Base-by-base conservation (phyloP, 129 eudicot genomes). In the Artemisia annua region DNA sequence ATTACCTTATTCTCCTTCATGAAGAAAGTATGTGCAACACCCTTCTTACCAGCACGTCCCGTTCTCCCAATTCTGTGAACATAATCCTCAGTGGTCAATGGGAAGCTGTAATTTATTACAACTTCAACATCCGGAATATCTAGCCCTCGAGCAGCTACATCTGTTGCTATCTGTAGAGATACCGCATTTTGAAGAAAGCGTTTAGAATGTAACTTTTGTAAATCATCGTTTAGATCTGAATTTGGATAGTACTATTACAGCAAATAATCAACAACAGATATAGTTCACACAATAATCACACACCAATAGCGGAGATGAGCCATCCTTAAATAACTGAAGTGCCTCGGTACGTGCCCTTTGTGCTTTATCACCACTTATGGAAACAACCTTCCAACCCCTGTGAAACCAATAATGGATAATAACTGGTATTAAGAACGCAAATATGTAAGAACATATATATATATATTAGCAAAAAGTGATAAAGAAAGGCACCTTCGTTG, bases 91-190 rank as follows among this genome's bases (percentile, higher is more conserved):
- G 99, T 95, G 3, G 99, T 95, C 73, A 95, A 85, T 0, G 97
- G 99, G 66, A 95, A 95, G 49, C 99, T 95, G 79, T 95, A 95
- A 30, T 95, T 91, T 76, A 95, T 91, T 12, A 95, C 99, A 49
- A 91, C 99, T 80, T 95, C 96, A 20, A 95, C 97, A 67, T 91
- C 96, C 50, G 99, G 97, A 57, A 91, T 95, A 83, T 95, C 99
- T 78, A 95, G 78, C 69, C 99, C 99, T 69, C 97, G 83, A 71
- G 99, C 99, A 71, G 99, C 99, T 75, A 95, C 97, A 82, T 95
- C 97, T 10, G 99, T 95, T 18, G 99, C 99, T 53, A 95, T 91
- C 96, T 95, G 96, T 70, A 81, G 9, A 63, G 64, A 55, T 26
- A 28, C 20, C 78, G 72, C 16, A n/a, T n/a, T n/a, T 22, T 44